Conservation (phyloP, 257 asterid genomes). For the Jacaranda mimosifolia region DNA sequence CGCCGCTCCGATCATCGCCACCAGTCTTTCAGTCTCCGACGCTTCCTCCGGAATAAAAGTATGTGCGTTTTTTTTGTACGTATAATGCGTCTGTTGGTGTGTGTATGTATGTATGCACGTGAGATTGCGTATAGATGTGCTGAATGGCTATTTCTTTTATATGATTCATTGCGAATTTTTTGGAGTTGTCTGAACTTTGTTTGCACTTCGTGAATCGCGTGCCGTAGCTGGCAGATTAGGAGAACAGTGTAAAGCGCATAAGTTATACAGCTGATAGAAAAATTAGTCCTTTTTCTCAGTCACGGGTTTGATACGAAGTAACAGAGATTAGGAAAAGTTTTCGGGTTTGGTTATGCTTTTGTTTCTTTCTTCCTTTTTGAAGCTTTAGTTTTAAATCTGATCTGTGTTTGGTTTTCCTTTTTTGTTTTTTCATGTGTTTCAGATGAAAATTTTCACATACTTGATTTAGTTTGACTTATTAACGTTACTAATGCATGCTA, state of each 20-base stretch:
- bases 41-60: constrained; percentile 63
- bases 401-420: background rate
- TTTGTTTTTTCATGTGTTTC: constrained; percentile 13
- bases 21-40: constrained; percentile 47
- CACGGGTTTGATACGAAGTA: constrained; percentile 7
- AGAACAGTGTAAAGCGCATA: constrained; percentile 22
- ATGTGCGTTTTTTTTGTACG: constrained; percentile 7
- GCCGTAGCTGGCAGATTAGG: constrained; percentile 20
- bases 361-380: background rate
- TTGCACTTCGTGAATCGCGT: constrained; percentile 10
- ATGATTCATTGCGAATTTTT: constrained; percentile 10
- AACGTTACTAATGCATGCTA: background rate
- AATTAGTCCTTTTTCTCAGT: background rate
- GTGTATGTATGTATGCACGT: background rate
- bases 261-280: background rate
- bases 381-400: background rate
- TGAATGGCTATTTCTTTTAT: constrained; percentile 26
- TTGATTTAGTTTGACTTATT: background rate
- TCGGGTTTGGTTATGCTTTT: background rate
- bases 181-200: constrained; percentile 14
- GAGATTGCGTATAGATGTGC: background rate
- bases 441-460: background rate
- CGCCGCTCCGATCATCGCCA: constrained; percentile 45
- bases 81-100: constrained; percentile 5
- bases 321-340: constrained; percentile 9